Evolutionary conservation across 352 stramenopile genomes (phyloP).

Genomic region (Aphanomyces invadans): DNA sequence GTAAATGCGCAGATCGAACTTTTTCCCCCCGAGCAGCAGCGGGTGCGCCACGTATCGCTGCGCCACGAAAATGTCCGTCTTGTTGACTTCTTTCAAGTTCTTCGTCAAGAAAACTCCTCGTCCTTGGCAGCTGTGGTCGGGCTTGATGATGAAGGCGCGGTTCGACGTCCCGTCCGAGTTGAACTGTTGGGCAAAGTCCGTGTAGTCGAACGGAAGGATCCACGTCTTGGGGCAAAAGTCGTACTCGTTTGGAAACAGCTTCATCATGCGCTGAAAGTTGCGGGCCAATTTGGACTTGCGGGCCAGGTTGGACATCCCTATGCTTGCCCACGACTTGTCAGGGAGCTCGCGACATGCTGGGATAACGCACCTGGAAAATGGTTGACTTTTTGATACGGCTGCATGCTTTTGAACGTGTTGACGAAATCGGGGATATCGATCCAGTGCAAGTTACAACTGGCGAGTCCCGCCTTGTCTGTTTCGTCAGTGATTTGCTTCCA

Average conservation of each 20-base stretch:
- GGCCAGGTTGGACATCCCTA: conserved; percentile 91
- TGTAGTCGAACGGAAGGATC: conserved; percentile 92
- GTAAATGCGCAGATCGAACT: conserved; percentile 93
- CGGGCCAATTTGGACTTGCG: conserved; percentile 93
- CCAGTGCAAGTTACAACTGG: conserved; percentile 90
- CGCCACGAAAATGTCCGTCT: conserved; percentile 76
- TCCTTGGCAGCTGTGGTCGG: conserved; percentile 81
- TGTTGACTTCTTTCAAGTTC: conserved; percentile 83
- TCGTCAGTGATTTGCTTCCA: conserved; percentile 73
- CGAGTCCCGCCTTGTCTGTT: conserved; percentile 50
- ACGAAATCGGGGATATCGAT: conserved; percentile 90
- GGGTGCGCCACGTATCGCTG: conserved; percentile 79
- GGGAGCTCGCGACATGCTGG: too few relatives aligned
- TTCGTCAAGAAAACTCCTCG: conserved; percentile 94
- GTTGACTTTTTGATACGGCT: conserved; percentile 92
- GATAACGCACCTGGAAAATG: conserved; percentile 83
- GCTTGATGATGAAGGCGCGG: conserved; percentile 94
- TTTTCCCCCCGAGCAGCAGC: conserved; percentile 79
- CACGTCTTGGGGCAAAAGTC: conserved; percentile 94
- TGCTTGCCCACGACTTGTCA: too few relatives aligned
- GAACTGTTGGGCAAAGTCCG: conserved; percentile 90
- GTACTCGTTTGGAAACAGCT: conserved; percentile 89
- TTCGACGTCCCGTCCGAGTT: conserved; percentile 80
- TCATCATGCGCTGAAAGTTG: conserved; percentile 94
- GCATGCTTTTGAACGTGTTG: conserved; percentile 79